Conservation (phyloP, 177 flowering plant genomes). For the Vitis hybrid region DNA sequence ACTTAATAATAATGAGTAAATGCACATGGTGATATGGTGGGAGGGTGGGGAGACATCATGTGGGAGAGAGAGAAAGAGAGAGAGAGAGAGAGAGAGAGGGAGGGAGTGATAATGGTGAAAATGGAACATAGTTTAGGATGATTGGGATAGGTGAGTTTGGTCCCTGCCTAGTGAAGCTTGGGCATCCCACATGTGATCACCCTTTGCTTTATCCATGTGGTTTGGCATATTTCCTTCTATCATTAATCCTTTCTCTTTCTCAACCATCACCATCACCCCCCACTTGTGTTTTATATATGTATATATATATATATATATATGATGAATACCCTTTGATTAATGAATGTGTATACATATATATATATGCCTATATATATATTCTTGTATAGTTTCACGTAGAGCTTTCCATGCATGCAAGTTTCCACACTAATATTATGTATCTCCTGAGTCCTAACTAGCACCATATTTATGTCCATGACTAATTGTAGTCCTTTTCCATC, state of each 20-base stretch:
- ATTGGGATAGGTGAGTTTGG: conserved; percentile 30
- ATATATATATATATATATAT: background rate
- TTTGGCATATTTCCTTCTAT: conserved; percentile 15
- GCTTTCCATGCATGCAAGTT: too few species aligned
- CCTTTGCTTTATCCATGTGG: conserved; percentile 39
- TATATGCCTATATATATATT: background rate
- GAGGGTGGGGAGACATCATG: conserved; percentile 27
- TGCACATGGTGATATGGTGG: conserved; percentile 29
- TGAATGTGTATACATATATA: background rate
- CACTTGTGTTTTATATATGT: background rate
- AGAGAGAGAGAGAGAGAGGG: too few species aligned
- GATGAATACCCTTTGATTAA: background rate
- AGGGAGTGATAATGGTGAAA: background rate
- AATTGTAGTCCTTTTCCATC: too few species aligned
- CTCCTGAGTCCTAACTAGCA: too few species aligned
- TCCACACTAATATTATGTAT: too few species aligned
- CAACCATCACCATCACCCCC: conserved; percentile 24
- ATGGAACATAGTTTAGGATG: conserved; percentile 16
- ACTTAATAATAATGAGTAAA: background rate
- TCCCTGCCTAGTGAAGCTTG: conserved; percentile 18
- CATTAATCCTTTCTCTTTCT: conserved; percentile 3
- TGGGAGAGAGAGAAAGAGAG: conserved; percentile 13
- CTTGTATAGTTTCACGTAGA: too few species aligned
- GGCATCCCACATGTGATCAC: conserved; percentile 41
- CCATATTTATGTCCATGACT: too few species aligned